Base-by-base conservation (phyloP, 371 early-diverging fungal genomes). In the Saksenaea vasiformis region DNA sequence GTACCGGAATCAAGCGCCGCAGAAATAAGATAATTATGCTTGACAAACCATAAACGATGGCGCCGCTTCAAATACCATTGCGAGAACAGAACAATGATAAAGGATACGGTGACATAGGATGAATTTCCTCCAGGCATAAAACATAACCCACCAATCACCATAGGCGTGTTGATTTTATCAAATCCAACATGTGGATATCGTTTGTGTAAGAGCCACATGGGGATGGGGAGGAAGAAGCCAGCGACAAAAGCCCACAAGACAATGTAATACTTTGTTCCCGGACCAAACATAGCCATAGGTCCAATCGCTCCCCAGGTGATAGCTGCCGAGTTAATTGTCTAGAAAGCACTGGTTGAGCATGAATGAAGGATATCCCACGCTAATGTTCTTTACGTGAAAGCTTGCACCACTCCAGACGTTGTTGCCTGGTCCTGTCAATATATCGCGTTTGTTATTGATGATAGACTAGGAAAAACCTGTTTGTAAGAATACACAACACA, bases 291-390 rank as follows among this genome's bases (percentile, higher is more conserved):
- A 15, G 70, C 73, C 9, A 84, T 79, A 11, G 85, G 85, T 0
- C 70, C 70, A 53, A 89, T 79, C 22, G 82, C 84, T 53, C 87
- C 86, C 76, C 89, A 90, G 55, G 87, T 87, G 36, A 84, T 80
- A 24, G 84, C 88, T 34, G 86, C 85, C 26, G 80, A 76, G 68
- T 80, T 78, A 66, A 87, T 87, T 9, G 77, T 76, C 60, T 75
- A 59, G 3, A 55, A 34, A 51, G n/a, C n/a, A n/a, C n/a, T 24
- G 10, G 31, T 19, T 35, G 22, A 47, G 24, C 5, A 22, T 26
- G 5, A 19, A n/a, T 8, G 22, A 22, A 22, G n/a, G n/a, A n/a
- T n/a, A 0, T 10, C 5, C 51, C 4, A 41, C 14, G 14, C 8
- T 17, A 17, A 54, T 44, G 3, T 41, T 11, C 13, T 13, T n/a